phyloP scores from a whole-genome alignment of 202 grass and related monocot species.

The Setaria italica region DNA sequence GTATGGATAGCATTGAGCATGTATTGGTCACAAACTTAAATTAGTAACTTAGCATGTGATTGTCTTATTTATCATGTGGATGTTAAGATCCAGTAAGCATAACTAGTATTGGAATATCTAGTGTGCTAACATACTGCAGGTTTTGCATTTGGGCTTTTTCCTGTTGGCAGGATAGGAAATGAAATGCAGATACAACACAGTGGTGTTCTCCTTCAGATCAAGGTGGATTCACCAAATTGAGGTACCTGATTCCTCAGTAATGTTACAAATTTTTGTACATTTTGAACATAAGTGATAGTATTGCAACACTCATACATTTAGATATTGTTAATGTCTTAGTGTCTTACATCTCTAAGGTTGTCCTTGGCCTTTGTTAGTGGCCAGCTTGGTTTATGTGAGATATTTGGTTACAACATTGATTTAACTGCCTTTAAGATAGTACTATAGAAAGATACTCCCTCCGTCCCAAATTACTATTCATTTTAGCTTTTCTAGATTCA shows the following conservation, averaged over 20 bases:
- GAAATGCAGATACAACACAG: slow-evolving; percentile 18
- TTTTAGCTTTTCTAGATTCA: no score
- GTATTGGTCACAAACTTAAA: neutral
- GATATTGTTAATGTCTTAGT: neutral
- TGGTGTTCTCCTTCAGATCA: slow-evolving; percentile 14
- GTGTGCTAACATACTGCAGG: neutral
- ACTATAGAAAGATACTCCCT: neutral
- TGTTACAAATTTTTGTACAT: neutral
- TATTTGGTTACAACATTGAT: slow-evolving; percentile 18
- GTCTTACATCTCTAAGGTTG: neutral
- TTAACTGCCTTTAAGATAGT: slow-evolving; percentile 10
- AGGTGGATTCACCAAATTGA: slow-evolving; percentile 31
- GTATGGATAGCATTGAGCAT: slow-evolving; percentile 14
- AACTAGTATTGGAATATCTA: slow-evolving; percentile 11
- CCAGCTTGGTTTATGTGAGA: slow-evolving; percentile 4
- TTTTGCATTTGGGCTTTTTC: slow-evolving; percentile 22
- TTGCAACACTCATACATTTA: neutral
- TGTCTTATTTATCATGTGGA: slow-evolving; percentile 27
- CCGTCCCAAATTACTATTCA: no score
- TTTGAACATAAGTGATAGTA: slow-evolving; percentile 10
- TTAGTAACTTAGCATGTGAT: neutral
- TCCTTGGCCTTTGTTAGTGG: neutral
- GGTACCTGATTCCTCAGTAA: slow-evolving; percentile 39
- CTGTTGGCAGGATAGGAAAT: slow-evolving; percentile 39
- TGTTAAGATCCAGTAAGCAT: slow-evolving; percentile 29